These are phyloP conservation scores for Ophiostoma sp. DNA, from an alignment of 2,329 filamentous ascomycete species.

Conservation along the genomic window DNA sequence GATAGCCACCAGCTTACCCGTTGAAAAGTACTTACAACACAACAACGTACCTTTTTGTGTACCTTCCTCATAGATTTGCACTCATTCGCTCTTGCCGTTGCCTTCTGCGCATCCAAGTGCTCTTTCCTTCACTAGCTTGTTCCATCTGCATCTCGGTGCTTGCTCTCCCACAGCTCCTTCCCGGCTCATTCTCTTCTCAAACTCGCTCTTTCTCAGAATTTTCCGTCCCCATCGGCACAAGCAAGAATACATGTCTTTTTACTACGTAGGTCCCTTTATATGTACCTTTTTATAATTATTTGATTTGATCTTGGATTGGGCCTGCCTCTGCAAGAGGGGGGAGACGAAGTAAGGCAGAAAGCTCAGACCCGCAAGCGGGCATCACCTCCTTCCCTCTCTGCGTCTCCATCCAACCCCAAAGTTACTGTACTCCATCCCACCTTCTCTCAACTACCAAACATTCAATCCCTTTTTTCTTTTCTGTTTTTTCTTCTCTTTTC, in stretches of 20 bases:
- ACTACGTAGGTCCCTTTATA: not conserved
- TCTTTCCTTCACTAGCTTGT: not conserved
- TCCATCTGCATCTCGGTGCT: not conserved
- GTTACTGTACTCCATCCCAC: conserved; percentile 11
- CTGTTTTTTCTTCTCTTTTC: not conserved
- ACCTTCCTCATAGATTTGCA: not conserved
- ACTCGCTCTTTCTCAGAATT: conserved; percentile 12
- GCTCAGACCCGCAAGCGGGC: conserved; percentile 26
- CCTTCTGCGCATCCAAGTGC: not conserved
- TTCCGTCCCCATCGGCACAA: not conserved
- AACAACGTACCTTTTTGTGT: not conserved
- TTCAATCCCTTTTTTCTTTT: not conserved
- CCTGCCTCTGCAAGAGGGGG: not conserved
- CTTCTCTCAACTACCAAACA: not conserved
- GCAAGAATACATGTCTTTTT: not conserved
- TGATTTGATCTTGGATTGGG: not conserved
- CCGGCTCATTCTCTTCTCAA: conserved; percentile 20
- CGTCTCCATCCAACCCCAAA: conserved; percentile 21
- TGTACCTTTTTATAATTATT: not conserved
- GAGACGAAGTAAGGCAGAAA: conserved; percentile 12
- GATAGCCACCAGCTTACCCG: not conserved
- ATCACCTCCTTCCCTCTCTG: conserved; percentile 8
- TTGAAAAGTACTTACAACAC: not conserved
- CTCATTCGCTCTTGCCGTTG: not conserved
- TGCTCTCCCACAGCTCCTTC: conserved; percentile 7